phyloP scores from a whole-genome alignment of 1,284 basidiomycete genomes.

The Naganishia sp. region DNA sequence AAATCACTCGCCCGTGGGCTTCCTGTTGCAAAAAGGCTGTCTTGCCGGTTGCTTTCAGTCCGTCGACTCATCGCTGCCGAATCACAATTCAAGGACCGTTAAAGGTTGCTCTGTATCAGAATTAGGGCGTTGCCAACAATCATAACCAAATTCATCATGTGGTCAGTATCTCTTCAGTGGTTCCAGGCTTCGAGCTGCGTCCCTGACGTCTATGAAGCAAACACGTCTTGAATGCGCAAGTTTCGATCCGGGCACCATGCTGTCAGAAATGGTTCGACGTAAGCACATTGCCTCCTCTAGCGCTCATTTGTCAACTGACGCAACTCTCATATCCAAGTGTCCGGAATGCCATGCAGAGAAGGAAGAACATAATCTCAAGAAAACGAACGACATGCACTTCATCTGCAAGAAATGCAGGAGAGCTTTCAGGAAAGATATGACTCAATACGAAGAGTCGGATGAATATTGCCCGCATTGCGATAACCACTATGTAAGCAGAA shows the following conservation, averaged over 20 bases:
- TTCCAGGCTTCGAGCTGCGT: not conserved
- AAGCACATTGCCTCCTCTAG: conserved; percentile 35
- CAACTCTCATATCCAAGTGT: conserved; percentile 59
- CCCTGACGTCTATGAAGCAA: conserved; percentile 61
- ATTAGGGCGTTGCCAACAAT: too few relatives aligned
- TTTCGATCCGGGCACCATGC: conserved; percentile 88
- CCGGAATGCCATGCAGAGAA: conserved; percentile 88
- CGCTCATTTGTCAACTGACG: not conserved
- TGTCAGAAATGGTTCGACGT: conserved; percentile 91
- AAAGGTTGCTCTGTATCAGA: too few relatives aligned
- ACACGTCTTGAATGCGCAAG: conserved; percentile 90
- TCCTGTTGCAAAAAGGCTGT: too few relatives aligned
- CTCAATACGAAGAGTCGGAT: conserved; percentile 86
- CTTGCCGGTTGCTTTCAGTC: too few relatives aligned
- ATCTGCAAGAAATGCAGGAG: conserved; percentile 98
- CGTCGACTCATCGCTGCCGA: too few relatives aligned
- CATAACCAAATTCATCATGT: not conserved
- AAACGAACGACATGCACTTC: conserved; percentile 88
- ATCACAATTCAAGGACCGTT: too few relatives aligned
- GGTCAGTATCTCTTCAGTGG: not conserved
- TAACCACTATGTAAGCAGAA: conserved; percentile 82
- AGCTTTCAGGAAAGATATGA: conserved; percentile 94
- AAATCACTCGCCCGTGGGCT: too few relatives aligned
- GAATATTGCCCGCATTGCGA: conserved; percentile 98
- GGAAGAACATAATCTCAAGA: conserved; percentile 70